A percentile compares a stretch with the other conserved stretches of the same genome.
Evolutionary conservation across 805 yeast genomes (phyloP).

Genomic region (Saturnispora silvae): DNA sequence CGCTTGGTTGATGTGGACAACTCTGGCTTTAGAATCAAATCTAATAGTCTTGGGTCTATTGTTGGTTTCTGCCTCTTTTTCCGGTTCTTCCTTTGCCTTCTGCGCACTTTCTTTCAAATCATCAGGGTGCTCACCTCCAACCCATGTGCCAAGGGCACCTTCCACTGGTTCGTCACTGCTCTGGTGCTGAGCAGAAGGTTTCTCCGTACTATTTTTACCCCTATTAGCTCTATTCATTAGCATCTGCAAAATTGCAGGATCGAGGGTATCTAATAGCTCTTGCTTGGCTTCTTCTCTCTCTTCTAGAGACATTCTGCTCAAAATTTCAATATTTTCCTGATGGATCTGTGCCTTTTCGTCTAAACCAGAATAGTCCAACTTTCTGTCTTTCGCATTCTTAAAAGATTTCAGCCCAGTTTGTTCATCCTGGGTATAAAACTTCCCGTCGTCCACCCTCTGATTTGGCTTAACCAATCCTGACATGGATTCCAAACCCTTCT

Average conservation of each 20-base stretch:
- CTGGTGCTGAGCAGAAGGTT: conserved; percentile 2
- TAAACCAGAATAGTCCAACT: conserved; percentile 20
- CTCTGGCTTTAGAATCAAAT: conserved; percentile 24
- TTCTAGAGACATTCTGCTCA: conserved; percentile 52
- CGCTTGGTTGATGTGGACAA: conserved; percentile 19
- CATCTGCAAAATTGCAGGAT: conserved; percentile 56
- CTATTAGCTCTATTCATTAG: conserved; percentile 47
- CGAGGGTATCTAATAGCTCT: conserved; percentile 55
- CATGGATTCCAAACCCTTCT: conserved; percentile 24
- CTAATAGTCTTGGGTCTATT: conserved; percentile 21
- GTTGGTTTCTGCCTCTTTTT: neutral
- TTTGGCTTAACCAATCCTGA: conserved; percentile 15
- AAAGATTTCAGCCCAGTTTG: conserved; percentile 11
- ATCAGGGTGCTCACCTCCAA: conserved; percentile 26
- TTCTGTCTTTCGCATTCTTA: conserved; percentile 10
- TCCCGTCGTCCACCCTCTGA: neutral
- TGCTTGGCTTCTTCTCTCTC: conserved; percentile 55
- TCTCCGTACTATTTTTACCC: conserved; percentile 26
- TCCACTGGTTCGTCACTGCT: conserved; percentile 17
- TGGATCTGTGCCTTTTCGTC: conserved; percentile 70
- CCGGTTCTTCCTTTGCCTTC: neutral
- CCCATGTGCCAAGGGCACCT: conserved; percentile 27
- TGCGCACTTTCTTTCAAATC: conserved; percentile 7
- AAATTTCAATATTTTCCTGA: conserved; percentile 54
- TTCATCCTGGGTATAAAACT: conserved; percentile 7